Evolutionary conservation across 1,284 basidiomycete genomes (phyloP), one percentile per base, ranked within the genome.

Genomic region (Schizophyllum commune): DNA sequence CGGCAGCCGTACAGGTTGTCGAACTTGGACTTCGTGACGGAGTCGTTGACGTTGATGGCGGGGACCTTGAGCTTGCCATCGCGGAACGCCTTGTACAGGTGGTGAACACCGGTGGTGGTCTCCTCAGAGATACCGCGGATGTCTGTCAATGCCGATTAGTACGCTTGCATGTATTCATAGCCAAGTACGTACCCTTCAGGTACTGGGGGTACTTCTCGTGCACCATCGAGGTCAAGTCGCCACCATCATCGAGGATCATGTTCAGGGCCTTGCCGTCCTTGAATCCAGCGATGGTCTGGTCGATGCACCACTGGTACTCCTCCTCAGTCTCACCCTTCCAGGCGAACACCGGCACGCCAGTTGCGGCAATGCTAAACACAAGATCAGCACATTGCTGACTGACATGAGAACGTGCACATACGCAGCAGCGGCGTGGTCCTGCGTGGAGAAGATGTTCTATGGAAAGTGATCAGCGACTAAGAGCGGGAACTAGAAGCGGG

Each of bases 271-370:
- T 80, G 70, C 91, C 91, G 67, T 74, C 83, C 15, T 83, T 74
- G 82, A 95, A 95, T 19, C 88, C 93, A 69, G 85, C 76, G 68
- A 99, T 78, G 61, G 94, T 94, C 80, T 99, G 97, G 74, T 98
- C 94, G 69, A 99, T 94, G 75, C 94, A 97, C 96, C 97, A 99
- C 68, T 80, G 75, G 82, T 98, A 99, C 77, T 99, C 96, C 78
- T 98, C 96, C 76, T 99, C 97, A 62, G 96, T 97, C 83, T 99
- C 96, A 64, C 97, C 97, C 83, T 99, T 99, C 96, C 96, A 99
- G 65, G 96, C 97, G 74, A 89, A 99, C 72, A 99, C 96, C 68
- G 96, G 96, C 61, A 99, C 92, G 69, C 96, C 96, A 65, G 97
- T 97, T 27, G 96, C 96, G 65, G 96, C 96, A 69, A 99, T 98